Base-by-base conservation (phyloP, 352 stramenopile species). In the Blastocystis sp. region DNA sequence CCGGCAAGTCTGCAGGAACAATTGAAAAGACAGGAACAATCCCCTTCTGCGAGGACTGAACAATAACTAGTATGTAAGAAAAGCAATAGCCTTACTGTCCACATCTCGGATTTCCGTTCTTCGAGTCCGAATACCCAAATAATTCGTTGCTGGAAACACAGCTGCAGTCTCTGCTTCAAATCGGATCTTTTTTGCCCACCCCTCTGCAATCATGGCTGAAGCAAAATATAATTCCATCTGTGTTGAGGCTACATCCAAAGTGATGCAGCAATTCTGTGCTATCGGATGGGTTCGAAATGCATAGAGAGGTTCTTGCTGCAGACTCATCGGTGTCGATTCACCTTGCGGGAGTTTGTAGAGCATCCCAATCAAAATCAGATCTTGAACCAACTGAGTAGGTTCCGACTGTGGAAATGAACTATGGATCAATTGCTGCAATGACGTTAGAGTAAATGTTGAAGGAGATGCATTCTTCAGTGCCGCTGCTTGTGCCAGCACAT, bases 101-200 rank as follows among this genome's bases (percentile, higher is more conserved):
- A 85, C 73, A 45, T 85, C 55, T 11, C 73, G 47, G 6, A 85
- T 6, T 34, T 85, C 73, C 18, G 30, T 68, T 13, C 50, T 37
- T 4, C 26, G 59, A 26, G 20, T 50, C 16, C 53, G 53, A 24
- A 65, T 53, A 18, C 50, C 73, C 50, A 85, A 34, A 50, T 34
- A 85, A 30, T 85, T 85, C 1, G 59, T 37, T 13, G 8, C 43
- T 7, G 47, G 9, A 20, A 85, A 68, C n/a, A 30, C n/a, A 8
- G 43, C 30, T 16, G 73, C 45, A 26, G 73, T 85, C 8, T 56
- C 53, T 0, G 54, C 54, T 34, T 85, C 73, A 45, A 85, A 85
- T 18, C 73, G 73, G 53, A 85, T 45, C 47, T 66, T n/a, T 26
- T 68, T 85, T n/a, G 50, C 73, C 73, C 73, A 85, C 53, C 43